Evolutionary conservation across 2,329 filamentous ascomycete species (phyloP), one percentile per base, ranked within the genome.

Genomic region (Cladophialophora psammophila): DNA sequence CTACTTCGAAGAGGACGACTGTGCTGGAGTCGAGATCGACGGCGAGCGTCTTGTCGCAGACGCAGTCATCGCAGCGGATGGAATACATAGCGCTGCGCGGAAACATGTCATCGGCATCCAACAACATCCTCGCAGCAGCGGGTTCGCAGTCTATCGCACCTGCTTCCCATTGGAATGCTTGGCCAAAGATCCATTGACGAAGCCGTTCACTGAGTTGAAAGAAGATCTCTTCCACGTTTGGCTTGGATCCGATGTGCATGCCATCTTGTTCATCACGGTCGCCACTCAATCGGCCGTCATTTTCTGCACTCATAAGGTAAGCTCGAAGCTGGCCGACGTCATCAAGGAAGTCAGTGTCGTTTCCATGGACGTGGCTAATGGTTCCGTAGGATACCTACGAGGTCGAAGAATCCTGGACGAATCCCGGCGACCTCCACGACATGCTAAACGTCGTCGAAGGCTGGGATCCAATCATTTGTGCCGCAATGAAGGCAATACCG

Each of bases 1-100:
- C 57, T 88, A 88, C 69, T 85, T 85, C 68, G 86, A 88, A 72
- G 80, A 84, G 34, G 82, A 82, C 1, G 75, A 78, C 2, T 72
- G 80, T 52, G 82, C 86, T 0, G 85, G 85, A 1, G 84, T 88
- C 34, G 75, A 83, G 35, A 76, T 87, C 0, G 65, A 69, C 35
- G 71, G 48, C 13, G 26, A 42, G 26, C 32, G 42, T 1, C 18
- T 62, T 18, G 32, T 26, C 31, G 63, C 38, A 1, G 65, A 67
- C 36, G 15, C 26, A 12, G 60, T 67, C n/a, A 52, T 67, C 42
- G 65, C 48, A 6, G 59, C 45, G 9, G 65, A 67, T 35, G 65
- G 65, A 31, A 53, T 67, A 15, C 60, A 60, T n/a, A 66, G 62
- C 31, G 57, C 42, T 45, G 56, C 63, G 7, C 63, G 58, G n/a